Evolutionary conservation across 345 rosid genomes (phyloP).

Genomic region (Mallotus nudiflorus): DNA sequence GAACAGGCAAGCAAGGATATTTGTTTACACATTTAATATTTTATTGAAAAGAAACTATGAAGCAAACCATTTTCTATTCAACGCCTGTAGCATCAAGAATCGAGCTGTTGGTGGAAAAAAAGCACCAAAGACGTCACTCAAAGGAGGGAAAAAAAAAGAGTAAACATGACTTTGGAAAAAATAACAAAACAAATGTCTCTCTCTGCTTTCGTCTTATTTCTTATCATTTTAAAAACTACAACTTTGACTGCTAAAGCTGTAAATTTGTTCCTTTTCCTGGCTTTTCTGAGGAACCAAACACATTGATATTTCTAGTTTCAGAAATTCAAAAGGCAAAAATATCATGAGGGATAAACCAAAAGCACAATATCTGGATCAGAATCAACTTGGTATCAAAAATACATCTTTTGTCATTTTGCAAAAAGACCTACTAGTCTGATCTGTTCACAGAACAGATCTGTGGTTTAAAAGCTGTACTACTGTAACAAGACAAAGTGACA

Average conservation of each 20-base stretch:
- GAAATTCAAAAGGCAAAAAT: background rate
- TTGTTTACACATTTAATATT: background rate
- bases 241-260: background rate
- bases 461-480: background rate
- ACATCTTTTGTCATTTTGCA: conserved; percentile 4
- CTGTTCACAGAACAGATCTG: conserved; percentile 18
- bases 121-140: conserved; percentile 13
- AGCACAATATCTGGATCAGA: conserved; percentile 8
- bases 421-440: conserved; percentile 15
- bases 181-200: background rate
- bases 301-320: background rate
- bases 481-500: conserved; percentile 4
- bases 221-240: background rate
- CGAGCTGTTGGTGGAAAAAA: conserved; percentile 14
- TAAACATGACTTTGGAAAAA: background rate
- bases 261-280: background rate
- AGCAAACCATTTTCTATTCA: conserved; percentile 26
- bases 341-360: background rate
- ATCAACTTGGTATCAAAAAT: background rate
- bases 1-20: conserved; percentile 10
- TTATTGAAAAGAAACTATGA: background rate
- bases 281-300: conserved; percentile 27
- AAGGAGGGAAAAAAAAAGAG: conserved; percentile 11
- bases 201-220: background rate
- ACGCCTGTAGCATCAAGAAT: conserved; percentile 26